These are phyloP conservation scores for Alnus rubra DNA, from an alignment of 306 rosid genomes.

Conservation along the genomic window DNA sequence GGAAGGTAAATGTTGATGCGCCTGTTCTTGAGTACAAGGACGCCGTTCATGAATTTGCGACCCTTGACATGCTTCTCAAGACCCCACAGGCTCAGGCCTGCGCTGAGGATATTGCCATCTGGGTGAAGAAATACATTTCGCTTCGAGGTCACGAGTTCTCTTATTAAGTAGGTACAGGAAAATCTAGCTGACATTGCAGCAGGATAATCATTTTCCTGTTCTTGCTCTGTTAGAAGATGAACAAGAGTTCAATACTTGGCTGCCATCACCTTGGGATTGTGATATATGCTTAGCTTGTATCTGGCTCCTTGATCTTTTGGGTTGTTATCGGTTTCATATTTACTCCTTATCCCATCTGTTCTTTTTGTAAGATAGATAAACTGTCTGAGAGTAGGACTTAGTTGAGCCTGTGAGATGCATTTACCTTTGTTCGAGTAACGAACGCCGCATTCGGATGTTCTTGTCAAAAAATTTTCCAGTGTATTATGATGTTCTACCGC, in stretches of 20 bases:
- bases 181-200: conserved; percentile 22
- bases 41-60: conserved; percentile 92
- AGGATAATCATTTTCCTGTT: conserved; percentile 27
- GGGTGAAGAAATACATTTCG: conserved; percentile 93
- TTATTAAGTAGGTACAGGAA: conserved; percentile 49
- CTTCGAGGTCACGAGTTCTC: conserved; percentile 95
- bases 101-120: conserved; percentile 93
- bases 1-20: conserved; percentile 86
- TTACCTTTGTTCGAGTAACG: conserved; percentile 21
- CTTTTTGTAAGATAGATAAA: conserved; percentile 60
- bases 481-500: conserved; percentile 45
- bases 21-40: conserved; percentile 92
- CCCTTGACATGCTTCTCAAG: conserved; percentile 90
- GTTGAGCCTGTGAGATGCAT: conserved; percentile 49
- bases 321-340: conserved; percentile 31
- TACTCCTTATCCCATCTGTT: conserved; percentile 25
- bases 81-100: conserved; percentile 89
- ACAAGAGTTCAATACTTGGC: conserved; percentile 25
- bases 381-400: conserved; percentile 47
- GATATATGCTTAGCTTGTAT: conserved; percentile 25
- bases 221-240: conserved; percentile 21
- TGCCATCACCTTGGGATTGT: conserved; percentile 25
- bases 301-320: conserved; percentile 27
- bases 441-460: conserved; percentile 33
- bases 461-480: conserved; percentile 42